phyloP scores from a whole-genome alignment of 2,329 filamentous ascomycete species.

The Cercospora nicotianae region DNA sequence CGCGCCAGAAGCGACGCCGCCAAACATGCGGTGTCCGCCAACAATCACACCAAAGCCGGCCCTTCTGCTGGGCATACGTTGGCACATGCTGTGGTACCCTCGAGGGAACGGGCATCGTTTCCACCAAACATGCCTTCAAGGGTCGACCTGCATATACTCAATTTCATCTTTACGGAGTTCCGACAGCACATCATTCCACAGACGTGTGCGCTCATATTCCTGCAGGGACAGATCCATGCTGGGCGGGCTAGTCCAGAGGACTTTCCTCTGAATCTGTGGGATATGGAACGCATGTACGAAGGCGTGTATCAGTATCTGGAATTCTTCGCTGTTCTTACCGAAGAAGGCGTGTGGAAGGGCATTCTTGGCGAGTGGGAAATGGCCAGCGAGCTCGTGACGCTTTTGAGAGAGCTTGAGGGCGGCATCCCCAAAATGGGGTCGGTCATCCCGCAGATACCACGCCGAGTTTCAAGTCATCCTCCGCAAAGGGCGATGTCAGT shows the following conservation, averaged over 20 bases:
- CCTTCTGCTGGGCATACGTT: slow-evolving; percentile 14
- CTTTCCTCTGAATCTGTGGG: slow-evolving; percentile 93
- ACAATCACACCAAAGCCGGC: slow-evolving; percentile 22
- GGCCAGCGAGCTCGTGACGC: slow-evolving; percentile 80
- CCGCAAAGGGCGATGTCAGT: slow-evolving; percentile 33
- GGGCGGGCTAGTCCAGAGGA: slow-evolving; percentile 75
- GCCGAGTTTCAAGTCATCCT: slow-evolving; percentile 26
- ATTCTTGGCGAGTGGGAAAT: slow-evolving; percentile 91
- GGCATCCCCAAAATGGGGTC: slow-evolving; percentile 78
- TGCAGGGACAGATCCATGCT: slow-evolving; percentile 85
- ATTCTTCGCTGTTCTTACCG: slow-evolving; percentile 85
- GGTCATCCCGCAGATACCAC: slow-evolving; percentile 47
- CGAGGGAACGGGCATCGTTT: slow-evolving; percentile 1
- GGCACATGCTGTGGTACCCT: slow-evolving; percentile 15
- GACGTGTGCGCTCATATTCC: slow-evolving; percentile 88
- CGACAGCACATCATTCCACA: slow-evolving; percentile 90
- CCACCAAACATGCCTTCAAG: slow-evolving; percentile 40
- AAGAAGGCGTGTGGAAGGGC: slow-evolving; percentile 77
- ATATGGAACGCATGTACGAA: slow-evolving; percentile 96
- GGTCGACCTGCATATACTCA: slow-evolving; percentile 67
- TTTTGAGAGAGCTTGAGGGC: slow-evolving; percentile 83
- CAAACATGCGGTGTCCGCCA: slow-evolving; percentile 29
- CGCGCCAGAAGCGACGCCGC: slow-evolving; percentile 56
- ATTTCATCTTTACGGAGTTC: slow-evolving; percentile 92
- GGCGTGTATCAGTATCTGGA: slow-evolving; percentile 92